Percentiles rank a stretch among this genome's conserved stretches.
Conservation (phyloP, 106 monocot genomes). For the Allium sativum region DNA sequence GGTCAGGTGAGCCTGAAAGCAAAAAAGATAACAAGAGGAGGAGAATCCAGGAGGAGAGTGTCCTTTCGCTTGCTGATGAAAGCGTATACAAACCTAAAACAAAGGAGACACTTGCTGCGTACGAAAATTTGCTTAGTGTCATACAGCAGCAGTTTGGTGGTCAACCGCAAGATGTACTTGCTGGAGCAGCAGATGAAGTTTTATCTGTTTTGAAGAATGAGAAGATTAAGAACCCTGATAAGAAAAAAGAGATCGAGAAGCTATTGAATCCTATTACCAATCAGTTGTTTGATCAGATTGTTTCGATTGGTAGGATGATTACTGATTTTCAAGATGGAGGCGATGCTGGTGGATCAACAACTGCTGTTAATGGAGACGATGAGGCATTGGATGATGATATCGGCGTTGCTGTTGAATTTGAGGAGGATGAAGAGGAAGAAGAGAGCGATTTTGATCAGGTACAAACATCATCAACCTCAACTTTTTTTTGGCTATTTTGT, state of each 20-base stretch:
- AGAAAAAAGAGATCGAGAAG: constrained; percentile 96
- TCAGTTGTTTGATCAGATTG: constrained; percentile 78
- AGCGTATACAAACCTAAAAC: constrained; percentile 79
- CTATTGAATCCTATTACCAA: constrained; percentile 64
- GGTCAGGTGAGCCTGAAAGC: constrained; percentile 12
- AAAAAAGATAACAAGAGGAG: constrained; percentile 38
- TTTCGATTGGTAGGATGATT: constrained; percentile 68
- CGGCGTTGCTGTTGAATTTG: constrained; percentile 97
- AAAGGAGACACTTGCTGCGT: constrained; percentile 96
- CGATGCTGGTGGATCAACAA: constrained; percentile 11
- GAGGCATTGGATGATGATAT: constrained; percentile 65
- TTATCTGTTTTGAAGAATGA: constrained; percentile 85
- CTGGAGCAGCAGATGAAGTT: constrained; percentile 94
- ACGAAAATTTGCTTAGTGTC: constrained; percentile 74
- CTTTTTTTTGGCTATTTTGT: too few species aligned
- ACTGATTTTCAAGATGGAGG: constrained; percentile 86
- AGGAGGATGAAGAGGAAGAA: constrained; percentile 91
- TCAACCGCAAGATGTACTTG: constrained; percentile 84
- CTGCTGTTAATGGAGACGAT: constrained; percentile 40
- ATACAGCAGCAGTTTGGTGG: constrained; percentile 94
- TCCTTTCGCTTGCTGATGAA: constrained; percentile 67
- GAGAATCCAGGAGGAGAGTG: constrained; percentile 61
- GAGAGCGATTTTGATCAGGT: constrained; percentile 97
- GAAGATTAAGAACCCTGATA: constrained; percentile 85
- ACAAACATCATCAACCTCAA: too few species aligned